Conservation (phyloP, 2,329 filamentous ascomycete genomes). For the Aphanocladium album region DNA sequence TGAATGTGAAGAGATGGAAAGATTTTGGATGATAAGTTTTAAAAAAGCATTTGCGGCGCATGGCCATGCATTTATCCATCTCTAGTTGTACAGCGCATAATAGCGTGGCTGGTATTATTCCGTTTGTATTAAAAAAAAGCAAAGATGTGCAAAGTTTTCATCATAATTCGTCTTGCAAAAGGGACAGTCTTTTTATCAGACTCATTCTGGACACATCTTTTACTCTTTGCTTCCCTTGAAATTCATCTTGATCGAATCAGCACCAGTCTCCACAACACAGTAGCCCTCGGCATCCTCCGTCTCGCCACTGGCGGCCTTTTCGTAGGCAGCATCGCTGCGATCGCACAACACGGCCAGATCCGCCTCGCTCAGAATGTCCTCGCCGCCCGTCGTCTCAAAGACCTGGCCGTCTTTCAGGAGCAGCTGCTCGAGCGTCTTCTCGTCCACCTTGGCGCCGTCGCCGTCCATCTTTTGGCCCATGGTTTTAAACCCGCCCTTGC, state of each 20-base stretch:
- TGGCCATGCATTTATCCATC: background rate
- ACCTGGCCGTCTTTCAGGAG: constrained; percentile 68
- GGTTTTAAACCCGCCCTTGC: constrained; percentile 78
- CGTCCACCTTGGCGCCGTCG: constrained; percentile 46
- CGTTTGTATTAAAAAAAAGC: background rate
- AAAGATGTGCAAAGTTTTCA: background rate
- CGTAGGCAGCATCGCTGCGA: constrained; percentile 59
- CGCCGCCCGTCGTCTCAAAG: constrained; percentile 53
- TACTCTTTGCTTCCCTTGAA: constrained; percentile 19
- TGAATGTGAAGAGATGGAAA: background rate
- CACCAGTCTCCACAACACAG: constrained; percentile 72
- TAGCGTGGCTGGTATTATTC: background rate
- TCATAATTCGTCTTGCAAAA: background rate
- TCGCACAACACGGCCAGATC: constrained; percentile 79
- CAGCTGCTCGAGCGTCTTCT: constrained; percentile 56
- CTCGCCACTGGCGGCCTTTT: constrained; percentile 70
- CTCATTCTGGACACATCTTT: background rate
- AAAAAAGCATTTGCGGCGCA: background rate
- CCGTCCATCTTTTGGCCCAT: constrained; percentile 57
- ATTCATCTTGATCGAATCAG: constrained; percentile 44
- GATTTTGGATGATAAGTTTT: background rate
- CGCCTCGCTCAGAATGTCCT: constrained; percentile 64
- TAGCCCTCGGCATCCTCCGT: constrained; percentile 64
- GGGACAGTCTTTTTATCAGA: too few species aligned
- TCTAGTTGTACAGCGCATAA: background rate